A percentile compares a stretch with the other conserved stretches of the same genome.
phyloP scores from a whole-genome alignment of 2,329 filamentous ascomycete genomes.

The Berkeleyomyces rouxiae region DNA sequence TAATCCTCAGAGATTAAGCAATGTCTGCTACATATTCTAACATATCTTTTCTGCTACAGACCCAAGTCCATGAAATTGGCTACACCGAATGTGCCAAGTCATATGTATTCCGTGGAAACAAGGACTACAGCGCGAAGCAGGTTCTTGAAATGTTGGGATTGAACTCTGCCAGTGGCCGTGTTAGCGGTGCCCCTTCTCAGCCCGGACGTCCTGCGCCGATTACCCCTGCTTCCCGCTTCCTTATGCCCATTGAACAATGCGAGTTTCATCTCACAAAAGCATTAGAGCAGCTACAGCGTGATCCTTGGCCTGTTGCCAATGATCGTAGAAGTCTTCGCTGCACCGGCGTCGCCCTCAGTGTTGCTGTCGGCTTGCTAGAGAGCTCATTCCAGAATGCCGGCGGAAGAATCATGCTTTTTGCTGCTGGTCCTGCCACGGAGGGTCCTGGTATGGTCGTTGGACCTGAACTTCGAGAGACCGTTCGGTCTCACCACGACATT shows the following conservation, averaged over 20 bases:
- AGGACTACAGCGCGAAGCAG: conserved; percentile 95
- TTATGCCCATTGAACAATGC: conserved; percentile 85
- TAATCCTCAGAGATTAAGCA: not conserved
- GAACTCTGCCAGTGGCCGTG: conserved; percentile 53
- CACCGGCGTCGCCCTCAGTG: conserved; percentile 89
- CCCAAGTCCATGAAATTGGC: conserved; percentile 93
- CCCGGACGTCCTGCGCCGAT: conserved; percentile 58
- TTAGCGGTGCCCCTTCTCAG: conserved; percentile 53
- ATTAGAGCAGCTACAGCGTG: conserved; percentile 85
- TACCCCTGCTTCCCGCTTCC: conserved; percentile 73
- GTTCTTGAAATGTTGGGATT: conserved; percentile 98
- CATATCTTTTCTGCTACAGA: conserved; percentile 28
- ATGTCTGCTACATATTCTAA: conserved; percentile 15
- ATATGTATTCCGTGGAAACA: conserved; percentile 93
- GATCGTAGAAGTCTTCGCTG: conserved; percentile 82
- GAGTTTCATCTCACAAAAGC: conserved; percentile 96
- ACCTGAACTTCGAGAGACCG: conserved; percentile 86
- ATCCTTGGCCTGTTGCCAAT: conserved; percentile 92
- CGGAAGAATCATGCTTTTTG: conserved; percentile 92
- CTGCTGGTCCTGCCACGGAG: conserved; percentile 86
- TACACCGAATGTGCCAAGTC: conserved; percentile 98
- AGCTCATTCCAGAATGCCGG: conserved; percentile 92
- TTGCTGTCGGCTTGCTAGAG: conserved; percentile 82
- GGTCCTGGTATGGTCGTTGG: conserved; percentile 94
- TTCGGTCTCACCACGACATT: conserved; percentile 96